Evolutionary conservation across 2,329 filamentous ascomycete genomes (phyloP), one percentile per base, ranked within the genome.

Genomic region (Cladosporium sp.): DNA sequence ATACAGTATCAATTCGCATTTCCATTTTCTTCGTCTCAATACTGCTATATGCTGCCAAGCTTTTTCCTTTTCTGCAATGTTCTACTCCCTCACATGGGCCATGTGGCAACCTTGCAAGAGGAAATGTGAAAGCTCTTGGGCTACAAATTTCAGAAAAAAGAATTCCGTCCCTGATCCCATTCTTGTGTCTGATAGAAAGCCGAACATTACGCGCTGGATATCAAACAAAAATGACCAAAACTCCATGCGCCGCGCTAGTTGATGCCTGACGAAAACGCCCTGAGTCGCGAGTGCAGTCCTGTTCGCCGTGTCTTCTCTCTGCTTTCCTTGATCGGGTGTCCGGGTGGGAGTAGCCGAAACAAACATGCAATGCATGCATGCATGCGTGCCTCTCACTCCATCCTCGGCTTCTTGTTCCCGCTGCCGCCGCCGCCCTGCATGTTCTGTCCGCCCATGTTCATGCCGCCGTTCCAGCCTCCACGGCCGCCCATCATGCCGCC

Each of bases 401-500:
- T 60, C 41, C 68, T 67, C 63, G 68, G 67, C 65, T 67, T 64
- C 59, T 71, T 71, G 65, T 68, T 68, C 49, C 57, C 59, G 36
- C 66, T 57, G 14, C 41, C 41, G 41, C 41, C 41, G 28, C 83
- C 41, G 28, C 83, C 81, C 76, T 81, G 79, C 79, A 83, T 83
- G 26, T 78, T 80, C 80, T 80, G 52, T 80, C 78, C 82, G 84
- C 85, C 26, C 57, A 64, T 59, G 49, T 41, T 65, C 59, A 49
- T 58, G 55, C 70, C 68, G 64, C 68, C 68, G 58, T 69, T 68
- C 32, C 73, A 75, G 7, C 69, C 69, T 51, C 62, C 55, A 5
- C 76, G 67, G 77, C 78, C 67, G 77, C 78, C 67, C 44, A 80
- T 81, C 15, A 79, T 78, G 34, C 75, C 76, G 75, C 87, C 86